Base-by-base conservation (phyloP, 805 yeast species). In the Monosporozyma aerobia region DNA sequence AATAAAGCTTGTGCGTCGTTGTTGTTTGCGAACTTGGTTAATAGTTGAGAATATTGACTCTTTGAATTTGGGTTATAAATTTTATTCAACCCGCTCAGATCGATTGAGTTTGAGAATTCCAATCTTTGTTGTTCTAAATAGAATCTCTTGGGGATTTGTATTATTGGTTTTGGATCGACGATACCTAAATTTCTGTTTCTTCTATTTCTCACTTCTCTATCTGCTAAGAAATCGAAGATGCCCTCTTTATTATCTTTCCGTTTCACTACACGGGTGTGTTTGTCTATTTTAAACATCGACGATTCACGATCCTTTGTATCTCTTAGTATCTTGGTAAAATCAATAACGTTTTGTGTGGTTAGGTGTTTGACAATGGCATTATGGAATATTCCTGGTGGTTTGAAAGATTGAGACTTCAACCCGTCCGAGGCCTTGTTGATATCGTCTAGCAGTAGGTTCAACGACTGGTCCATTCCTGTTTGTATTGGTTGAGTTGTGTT, bases 301-400 rank as follows among this genome's bases (percentile, higher is more conserved):
- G 60, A 56, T 37, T 70, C 77, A 57, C 82, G 86, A 40, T 74
- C 73, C 37, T 78, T 77, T 3, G 85, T 80, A 63, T 83, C 89
- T 57, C 83, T 73, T 22, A 83, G 67, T n/a, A 83, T 67, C 22
- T 74, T 68, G 2, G 83, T 80, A 53, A 82, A 81, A 29, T 59
- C 60, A 10, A 53, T 55, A 14, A 56, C 55, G 6, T 52, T 51
- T 8, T 30, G 73, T 72, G 11, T 81, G 80, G 48, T 71, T 67
- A 56, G 49, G 33, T 54, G 53, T 27, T 73, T 68, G 9, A 80
- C 72, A 16, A 82, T 69, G 2, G 89, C 83, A 59, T 83, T 83
- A 41, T 85, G 79, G 64, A 83, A 83, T 3, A 81, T 76, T 0
- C 88, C 87, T 0, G 86, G 80, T 0, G 76, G 73, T 22, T 73